A percentile compares a stretch with the other conserved stretches of the same genome.
Evolutionary conservation across 805 yeast species (phyloP).

Genomic region (Schwanniomyces polymorphus): DNA sequence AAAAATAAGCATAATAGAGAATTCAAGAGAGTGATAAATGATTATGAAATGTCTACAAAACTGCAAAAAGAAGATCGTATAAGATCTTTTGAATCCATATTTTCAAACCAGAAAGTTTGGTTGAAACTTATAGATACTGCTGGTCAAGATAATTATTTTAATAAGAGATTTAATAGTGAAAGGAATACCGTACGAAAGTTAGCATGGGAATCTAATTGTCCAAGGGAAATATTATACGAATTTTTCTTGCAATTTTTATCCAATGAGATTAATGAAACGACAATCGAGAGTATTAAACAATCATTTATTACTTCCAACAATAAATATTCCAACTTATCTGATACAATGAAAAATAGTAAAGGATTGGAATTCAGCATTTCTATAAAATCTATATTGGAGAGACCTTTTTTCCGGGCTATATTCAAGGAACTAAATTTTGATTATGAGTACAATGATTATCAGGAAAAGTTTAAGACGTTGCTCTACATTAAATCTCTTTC

Average conservation of each 20-base stretch:
- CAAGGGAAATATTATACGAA: slow-evolving; percentile 23
- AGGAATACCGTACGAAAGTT: slow-evolving; percentile 31
- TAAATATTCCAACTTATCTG: slow-evolving; percentile 24
- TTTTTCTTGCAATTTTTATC: slow-evolving; percentile 27
- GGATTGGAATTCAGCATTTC: slow-evolving; percentile 31
- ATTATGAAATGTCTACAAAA: slow-evolving; percentile 33
- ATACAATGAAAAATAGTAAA: slow-evolving; percentile 26
- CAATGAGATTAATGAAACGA: slow-evolving; percentile 12
- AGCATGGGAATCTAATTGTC: slow-evolving; percentile 38
- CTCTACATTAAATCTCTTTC: slow-evolving; percentile 39
- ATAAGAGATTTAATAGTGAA: slow-evolving; percentile 23
- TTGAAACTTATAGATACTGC: slow-evolving; percentile 17
- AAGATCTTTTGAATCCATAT: slow-evolving; percentile 12
- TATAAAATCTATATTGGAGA: slow-evolving; percentile 19
- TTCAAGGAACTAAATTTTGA: slow-evolving; percentile 12
- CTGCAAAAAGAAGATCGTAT: slow-evolving; percentile 19
- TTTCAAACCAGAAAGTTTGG: slow-evolving; percentile 28
- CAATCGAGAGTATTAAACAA: slow-evolving; percentile 14
- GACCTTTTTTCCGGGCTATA: slow-evolving; percentile 30
- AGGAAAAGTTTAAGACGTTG: slow-evolving; percentile 26
- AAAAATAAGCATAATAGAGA: slow-evolving; percentile 56
- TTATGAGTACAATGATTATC: slow-evolving; percentile 13
- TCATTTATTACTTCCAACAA: slow-evolving; percentile 17
- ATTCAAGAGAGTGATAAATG: slow-evolving; percentile 45
- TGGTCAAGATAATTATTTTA: slow-evolving; percentile 20